Evolutionary conservation across 805 yeast species (phyloP).

Genomic region (Dipodascus geniculatus): DNA sequence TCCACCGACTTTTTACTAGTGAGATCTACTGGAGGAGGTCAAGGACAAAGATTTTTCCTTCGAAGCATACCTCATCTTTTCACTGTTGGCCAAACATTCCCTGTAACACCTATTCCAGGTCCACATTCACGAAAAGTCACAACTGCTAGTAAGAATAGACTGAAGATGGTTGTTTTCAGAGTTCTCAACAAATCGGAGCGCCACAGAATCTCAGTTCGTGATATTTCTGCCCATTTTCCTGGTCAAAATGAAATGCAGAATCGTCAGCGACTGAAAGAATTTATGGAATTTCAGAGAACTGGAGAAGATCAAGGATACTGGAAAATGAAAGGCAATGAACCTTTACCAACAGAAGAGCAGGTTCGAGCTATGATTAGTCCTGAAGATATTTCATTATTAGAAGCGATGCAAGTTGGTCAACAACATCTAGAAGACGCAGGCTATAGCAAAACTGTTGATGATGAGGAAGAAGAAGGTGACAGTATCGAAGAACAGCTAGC

Average conservation of each 20-base stretch:
- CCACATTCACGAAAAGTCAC: slow-evolving; percentile 96
- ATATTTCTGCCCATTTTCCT: slow-evolving; percentile 85
- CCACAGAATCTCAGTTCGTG: slow-evolving; percentile 70
- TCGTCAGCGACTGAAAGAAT: slow-evolving; percentile 88
- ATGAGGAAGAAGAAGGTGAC: slow-evolving; percentile 32
- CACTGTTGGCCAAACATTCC: slow-evolving; percentile 85
- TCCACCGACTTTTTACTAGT: slow-evolving; percentile 74
- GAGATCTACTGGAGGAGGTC: slow-evolving; percentile 67
- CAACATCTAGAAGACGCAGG: slow-evolving; percentile 76
- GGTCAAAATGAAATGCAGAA: slow-evolving; percentile 97
- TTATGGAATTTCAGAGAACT: slow-evolving; percentile 91
- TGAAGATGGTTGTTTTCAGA: slow-evolving; percentile 88
- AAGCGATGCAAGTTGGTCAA: slow-evolving; percentile 90
- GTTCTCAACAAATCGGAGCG: slow-evolving; percentile 66
- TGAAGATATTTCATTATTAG: slow-evolving; percentile 78
- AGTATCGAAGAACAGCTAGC: slow-evolving; percentile 76
- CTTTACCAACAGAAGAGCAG: slow-evolving; percentile 63
- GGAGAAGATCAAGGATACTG: slow-evolving; percentile 93
- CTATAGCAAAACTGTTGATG: slow-evolving; percentile 33
- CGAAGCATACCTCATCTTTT: slow-evolving; percentile 62
- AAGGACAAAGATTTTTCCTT: slow-evolving; percentile 55
- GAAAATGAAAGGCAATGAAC: slow-evolving; percentile 65
- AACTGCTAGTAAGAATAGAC: slow-evolving; percentile 77
- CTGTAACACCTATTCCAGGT: slow-evolving; percentile 92
- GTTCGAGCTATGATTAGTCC: slow-evolving; percentile 79